Base-by-base conservation (phyloP, 2,329 filamentous ascomycete species). In the Fusarium sp. region DNA sequence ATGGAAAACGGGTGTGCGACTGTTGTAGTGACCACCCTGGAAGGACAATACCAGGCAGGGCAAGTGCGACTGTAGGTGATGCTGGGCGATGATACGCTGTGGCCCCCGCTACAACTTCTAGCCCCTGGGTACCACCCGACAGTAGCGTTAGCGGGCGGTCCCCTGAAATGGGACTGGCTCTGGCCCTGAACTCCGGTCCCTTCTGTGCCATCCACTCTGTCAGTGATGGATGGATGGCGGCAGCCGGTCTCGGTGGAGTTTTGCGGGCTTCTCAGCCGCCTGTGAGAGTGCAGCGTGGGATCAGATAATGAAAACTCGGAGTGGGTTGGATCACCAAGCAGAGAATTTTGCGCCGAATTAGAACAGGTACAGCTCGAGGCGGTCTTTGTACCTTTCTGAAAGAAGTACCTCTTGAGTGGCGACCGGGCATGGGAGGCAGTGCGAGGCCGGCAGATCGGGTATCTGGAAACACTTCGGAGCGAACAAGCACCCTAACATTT, bases 131-230 rank as follows among this genome's bases (percentile, higher is more conserved):
- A 38, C n/a, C 35, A 52, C 47, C 47, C 47, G 47, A 52, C 47
- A 20, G 45, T 29, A 68, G 65, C 58, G 58, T 69, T 69, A 58
- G 71, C 71, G 71, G 71, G 64, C 63, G 61, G 57, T 68, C 70
- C 71, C 71, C 64, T 73, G 64, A 65, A 47, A 64, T 57, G 62
- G 57, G 58, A 69, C 61, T 63, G 61, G 57, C 52, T 72, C 64
- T 69, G 50, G 61, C 61, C 71, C 61, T 63, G 34, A 50, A 37
- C 22, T 62, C 22, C 38, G 42, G 40, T 20, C 14, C 42, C 47
- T 45, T 62, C 42, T 47, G 42, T 22, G 20, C 20, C 42, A 47
- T 47, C 42, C 61, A 35, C 60, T 27, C 38, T 29, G 42, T 31
- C 31, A 11, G 31, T 34, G 31, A 34, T 34, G 31, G 40, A 42